phyloP scores from a whole-genome alignment of 257 asterid genomes.

The Rubia yunnanensis region DNA sequence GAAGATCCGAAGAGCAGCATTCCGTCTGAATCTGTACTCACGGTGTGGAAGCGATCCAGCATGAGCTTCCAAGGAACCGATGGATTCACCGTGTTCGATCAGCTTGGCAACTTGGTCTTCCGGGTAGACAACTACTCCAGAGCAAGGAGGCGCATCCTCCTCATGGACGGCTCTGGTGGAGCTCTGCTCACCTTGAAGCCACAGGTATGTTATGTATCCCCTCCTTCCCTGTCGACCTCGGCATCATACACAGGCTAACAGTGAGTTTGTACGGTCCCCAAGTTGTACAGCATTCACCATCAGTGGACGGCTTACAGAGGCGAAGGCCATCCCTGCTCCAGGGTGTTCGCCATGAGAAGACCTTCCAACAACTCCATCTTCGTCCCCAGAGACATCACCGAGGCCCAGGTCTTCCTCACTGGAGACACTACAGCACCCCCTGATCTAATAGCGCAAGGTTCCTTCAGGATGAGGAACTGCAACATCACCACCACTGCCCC shows the following conservation, averaged over 20 bases:
- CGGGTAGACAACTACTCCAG: constrained; percentile 32
- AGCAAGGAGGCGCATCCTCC: constrained; percentile 24
- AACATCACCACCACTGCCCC: constrained; percentile 12
- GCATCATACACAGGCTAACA: too few relatives aligned
- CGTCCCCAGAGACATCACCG: constrained; percentile 3
- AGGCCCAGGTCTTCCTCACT: constrained; percentile 20
- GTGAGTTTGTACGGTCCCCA: too few relatives aligned
- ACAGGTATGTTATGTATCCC: constrained; percentile 17
- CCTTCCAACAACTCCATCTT: constrained; percentile 16
- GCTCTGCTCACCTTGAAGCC: constrained; percentile 29
- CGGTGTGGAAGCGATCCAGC: constrained; percentile 38
- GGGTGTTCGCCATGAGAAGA: constrained; percentile 26
- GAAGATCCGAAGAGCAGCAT: too few relatives aligned
- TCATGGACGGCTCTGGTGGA: constrained; percentile 33
- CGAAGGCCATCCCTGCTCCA: constrained; percentile 8
- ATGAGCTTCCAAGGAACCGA: constrained; percentile 38
- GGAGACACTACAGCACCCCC: constrained; percentile 6
- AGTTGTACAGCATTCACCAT: constrained; percentile 20
- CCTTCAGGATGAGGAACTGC: constrained; percentile 28
- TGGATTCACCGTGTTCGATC: constrained; percentile 32
- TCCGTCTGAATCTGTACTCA: constrained; percentile 12
- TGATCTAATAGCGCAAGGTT: constrained; percentile 21
- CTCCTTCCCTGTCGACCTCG: too few relatives aligned
- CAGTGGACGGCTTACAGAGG: constrained; percentile 33
- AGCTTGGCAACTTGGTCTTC: constrained; percentile 23